phyloP scores from a whole-genome alignment of 225 moss, liverwort and hornwort species.

The Physcomitrellopsis africana region DNA sequence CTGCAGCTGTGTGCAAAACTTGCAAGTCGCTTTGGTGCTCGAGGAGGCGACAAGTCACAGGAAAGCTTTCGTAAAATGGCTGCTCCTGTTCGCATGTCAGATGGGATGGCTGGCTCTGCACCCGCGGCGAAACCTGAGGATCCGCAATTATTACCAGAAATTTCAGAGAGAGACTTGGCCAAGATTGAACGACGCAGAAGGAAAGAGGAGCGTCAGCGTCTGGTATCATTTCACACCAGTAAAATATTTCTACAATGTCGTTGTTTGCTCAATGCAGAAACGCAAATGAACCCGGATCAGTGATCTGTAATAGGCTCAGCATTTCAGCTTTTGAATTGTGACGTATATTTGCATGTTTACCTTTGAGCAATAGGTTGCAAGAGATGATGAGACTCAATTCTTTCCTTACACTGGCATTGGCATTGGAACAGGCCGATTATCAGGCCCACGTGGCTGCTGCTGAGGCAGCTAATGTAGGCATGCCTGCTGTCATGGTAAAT shows the following conservation, averaged over 20 bases:
- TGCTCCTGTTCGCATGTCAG: constrained; percentile 94
- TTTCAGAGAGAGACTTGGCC: constrained; percentile 87
- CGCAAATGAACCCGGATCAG: neutral
- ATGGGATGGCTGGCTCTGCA: constrained; percentile 87
- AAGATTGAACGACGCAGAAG: constrained; percentile 91
- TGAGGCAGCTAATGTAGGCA: constrained; percentile 80
- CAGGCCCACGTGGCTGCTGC: constrained; percentile 97
- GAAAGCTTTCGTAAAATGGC: constrained; percentile 88
- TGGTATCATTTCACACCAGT: constrained; percentile 45
- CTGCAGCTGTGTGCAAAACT: constrained; percentile 78
- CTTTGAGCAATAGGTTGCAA: constrained; percentile 18
- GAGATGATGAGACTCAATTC: neutral
- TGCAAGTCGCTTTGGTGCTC: constrained; percentile 81
- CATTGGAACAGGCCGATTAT: constrained; percentile 79
- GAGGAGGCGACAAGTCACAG: constrained; percentile 73
- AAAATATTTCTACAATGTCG: constrained; percentile 19
- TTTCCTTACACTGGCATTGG: constrained; percentile 30
- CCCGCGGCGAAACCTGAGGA: constrained; percentile 59
- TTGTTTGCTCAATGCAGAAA: constrained; percentile 24
- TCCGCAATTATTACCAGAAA: constrained; percentile 75
- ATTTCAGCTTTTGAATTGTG: constrained; percentile 2
- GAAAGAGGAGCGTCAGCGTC: constrained; percentile 96
- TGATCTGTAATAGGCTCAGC: constrained; percentile 7
- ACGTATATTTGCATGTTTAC: constrained; percentile 4
- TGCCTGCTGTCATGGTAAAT: constrained; percentile 97